Percentiles rank a stretch among this genome's conserved stretches.
Conservation (phyloP, 164 flowering plant species). For the Umbellularia californica region DNA sequence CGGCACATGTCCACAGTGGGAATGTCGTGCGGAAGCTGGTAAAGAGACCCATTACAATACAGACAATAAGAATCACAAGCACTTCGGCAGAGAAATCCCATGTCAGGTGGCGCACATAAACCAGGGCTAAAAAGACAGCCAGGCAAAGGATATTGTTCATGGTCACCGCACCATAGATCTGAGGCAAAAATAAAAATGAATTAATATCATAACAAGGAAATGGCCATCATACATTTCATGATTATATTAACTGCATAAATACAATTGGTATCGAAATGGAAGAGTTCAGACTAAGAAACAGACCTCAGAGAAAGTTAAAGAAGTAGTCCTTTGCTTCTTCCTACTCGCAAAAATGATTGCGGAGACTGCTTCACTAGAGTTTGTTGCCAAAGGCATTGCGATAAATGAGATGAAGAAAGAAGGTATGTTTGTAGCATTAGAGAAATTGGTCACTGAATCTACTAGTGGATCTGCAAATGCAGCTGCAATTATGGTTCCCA, state of each 20-base stretch:
- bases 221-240: conserved; percentile 23
- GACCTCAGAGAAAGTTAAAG: conserved; percentile 80
- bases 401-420: conserved; percentile 89
- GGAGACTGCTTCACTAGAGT: conserved; percentile 85
- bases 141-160: conserved; percentile 73
- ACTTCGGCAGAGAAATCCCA: conserved; percentile 88
- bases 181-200: conserved; percentile 23
- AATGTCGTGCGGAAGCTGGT: conserved; percentile 64
- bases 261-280: no score
- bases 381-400: conserved; percentile 77
- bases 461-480: conserved; percentile 89
- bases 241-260: no score
- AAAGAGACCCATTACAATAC: conserved; percentile 57
- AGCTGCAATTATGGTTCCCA: conserved; percentile 72
- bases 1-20: conserved; percentile 64
- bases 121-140: conserved; percentile 61
- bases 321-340: conserved; percentile 61
- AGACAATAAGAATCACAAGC: conserved; percentile 51
- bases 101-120: conserved; percentile 50
- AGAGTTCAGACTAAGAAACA: conserved; percentile 9
- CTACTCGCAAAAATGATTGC: conserved; percentile 72
- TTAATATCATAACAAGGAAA: neutral
- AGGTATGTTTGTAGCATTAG: conserved; percentile 72
- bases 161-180: conserved; percentile 71
- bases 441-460: conserved; percentile 75